These are phyloP conservation scores for Talaromyces sp. DNA, from an alignment of 2,329 filamentous ascomycete species.

Conservation along the genomic window DNA sequence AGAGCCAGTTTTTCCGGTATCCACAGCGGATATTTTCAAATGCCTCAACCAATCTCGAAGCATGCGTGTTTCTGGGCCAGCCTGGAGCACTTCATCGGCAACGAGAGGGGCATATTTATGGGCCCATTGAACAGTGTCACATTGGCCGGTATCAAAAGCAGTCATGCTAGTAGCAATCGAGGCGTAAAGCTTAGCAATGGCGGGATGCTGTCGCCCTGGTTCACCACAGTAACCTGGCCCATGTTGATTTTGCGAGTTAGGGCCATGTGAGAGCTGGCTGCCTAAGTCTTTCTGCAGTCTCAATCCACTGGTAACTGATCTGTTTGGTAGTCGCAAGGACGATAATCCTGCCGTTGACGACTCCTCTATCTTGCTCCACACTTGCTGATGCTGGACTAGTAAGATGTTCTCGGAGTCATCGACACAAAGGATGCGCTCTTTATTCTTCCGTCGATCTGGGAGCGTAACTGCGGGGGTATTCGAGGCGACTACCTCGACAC, in stretches of 20 bases:
- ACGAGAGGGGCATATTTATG: constrained; percentile 77
- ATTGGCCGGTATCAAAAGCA: constrained; percentile 74
- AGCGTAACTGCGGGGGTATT: neutral
- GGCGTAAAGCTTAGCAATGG: constrained; percentile 56
- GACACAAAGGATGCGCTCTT: constrained; percentile 28
- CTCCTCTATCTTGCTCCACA: neutral
- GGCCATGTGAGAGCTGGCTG: constrained; percentile 23
- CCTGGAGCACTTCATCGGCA: constrained; percentile 70
- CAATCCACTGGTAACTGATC: constrained; percentile 25
- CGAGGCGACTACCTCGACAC: constrained; percentile 17
- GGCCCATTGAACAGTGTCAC: constrained; percentile 69
- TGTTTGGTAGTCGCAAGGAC: constrained; percentile 25
- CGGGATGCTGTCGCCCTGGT: constrained; percentile 46
- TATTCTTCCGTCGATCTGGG: constrained; percentile 34
- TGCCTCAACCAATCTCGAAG: constrained; percentile 77
- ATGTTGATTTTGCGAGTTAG: constrained; percentile 3
- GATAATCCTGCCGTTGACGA: neutral
- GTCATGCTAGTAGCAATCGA: constrained; percentile 61
- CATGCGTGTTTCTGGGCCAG: constrained; percentile 63
- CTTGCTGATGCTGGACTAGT: constrained; percentile 11
- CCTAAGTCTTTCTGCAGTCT: constrained; percentile 25
- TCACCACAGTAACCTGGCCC: constrained; percentile 7
- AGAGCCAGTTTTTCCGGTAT: constrained; percentile 48
- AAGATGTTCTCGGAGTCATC: constrained; percentile 31
- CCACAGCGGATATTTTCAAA: constrained; percentile 72